Conservation (phyloP, 179 eudicot species). For the Silene coronaria region DNA sequence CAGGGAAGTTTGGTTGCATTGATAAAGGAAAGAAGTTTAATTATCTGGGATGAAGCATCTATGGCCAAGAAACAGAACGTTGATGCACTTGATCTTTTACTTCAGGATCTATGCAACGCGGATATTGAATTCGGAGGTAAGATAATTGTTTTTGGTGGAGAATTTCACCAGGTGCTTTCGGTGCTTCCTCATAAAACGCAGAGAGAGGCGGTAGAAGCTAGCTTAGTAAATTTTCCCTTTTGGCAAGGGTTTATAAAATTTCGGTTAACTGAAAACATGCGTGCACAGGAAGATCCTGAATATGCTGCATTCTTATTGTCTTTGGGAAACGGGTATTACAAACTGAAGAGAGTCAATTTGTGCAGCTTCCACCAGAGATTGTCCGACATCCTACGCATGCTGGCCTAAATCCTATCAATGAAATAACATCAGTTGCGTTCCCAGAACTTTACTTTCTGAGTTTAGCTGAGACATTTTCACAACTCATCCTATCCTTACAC, state of each 20-base stretch:
- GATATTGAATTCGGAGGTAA: background rate
- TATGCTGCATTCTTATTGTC: background rate
- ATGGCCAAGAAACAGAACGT: background rate
- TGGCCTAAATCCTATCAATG: background rate
- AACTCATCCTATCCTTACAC: background rate
- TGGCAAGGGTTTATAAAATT: background rate
- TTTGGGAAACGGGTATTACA: background rate
- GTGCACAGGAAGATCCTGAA: background rate
- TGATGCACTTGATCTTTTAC: background rate
- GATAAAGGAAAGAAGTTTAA: too few relatives aligned
- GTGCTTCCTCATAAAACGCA: background rate
- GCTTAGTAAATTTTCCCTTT: background rate
- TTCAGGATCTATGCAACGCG: background rate
- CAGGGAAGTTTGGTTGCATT: too few relatives aligned
- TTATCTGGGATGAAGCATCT: too few relatives aligned
- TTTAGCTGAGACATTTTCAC: background rate
- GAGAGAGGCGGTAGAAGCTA: constrained; percentile 1
- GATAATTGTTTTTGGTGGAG: background rate
- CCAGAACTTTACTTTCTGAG: background rate
- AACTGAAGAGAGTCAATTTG: background rate
- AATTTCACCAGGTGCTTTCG: background rate
- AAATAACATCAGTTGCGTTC: background rate
- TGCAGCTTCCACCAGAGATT: background rate
- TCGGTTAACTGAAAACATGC: background rate
- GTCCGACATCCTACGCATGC: too few relatives aligned